phyloP scores from a whole-genome alignment of 164 flowering plant species.

The Chimonanthus praecox region DNA sequence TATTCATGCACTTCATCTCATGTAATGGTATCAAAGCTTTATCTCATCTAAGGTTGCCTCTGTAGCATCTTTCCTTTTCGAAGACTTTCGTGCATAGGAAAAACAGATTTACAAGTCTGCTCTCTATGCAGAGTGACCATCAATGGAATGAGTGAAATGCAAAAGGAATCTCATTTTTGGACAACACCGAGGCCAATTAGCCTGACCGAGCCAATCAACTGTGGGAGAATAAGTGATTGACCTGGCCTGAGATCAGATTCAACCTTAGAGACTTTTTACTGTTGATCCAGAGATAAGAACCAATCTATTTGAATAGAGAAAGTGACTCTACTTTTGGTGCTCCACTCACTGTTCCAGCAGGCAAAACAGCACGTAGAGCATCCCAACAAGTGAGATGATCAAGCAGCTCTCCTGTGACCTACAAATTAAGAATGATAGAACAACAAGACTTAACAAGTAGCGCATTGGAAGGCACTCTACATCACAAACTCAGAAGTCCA shows the following conservation, averaged over 20 bases:
- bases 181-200: neutral
- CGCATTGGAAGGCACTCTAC: too few relatives aligned
- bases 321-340: conserved; percentile 75
- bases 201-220: neutral
- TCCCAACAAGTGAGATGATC: conserved; percentile 86
- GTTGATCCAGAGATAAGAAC: neutral
- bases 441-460: neutral
- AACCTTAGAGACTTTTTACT: neutral
- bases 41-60: too few relatives aligned
- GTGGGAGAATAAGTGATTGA: neutral
- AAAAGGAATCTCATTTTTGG: too few relatives aligned
- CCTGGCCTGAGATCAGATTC: neutral
- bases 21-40: too few relatives aligned
- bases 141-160: neutral
- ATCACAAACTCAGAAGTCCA: neutral
- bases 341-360: conserved; percentile 97
- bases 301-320: neutral
- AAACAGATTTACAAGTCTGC: too few relatives aligned
- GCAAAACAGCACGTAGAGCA: conserved; percentile 83
- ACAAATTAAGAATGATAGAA: conserved; percentile 9
- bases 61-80: too few relatives aligned
- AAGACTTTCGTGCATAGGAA: too few relatives aligned
- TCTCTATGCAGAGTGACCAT: too few relatives aligned
- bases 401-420: conserved; percentile 85
- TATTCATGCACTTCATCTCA: neutral